Conservation (phyloP, 352 stramenopile genomes). For the Thalassiosira allenii region DNA sequence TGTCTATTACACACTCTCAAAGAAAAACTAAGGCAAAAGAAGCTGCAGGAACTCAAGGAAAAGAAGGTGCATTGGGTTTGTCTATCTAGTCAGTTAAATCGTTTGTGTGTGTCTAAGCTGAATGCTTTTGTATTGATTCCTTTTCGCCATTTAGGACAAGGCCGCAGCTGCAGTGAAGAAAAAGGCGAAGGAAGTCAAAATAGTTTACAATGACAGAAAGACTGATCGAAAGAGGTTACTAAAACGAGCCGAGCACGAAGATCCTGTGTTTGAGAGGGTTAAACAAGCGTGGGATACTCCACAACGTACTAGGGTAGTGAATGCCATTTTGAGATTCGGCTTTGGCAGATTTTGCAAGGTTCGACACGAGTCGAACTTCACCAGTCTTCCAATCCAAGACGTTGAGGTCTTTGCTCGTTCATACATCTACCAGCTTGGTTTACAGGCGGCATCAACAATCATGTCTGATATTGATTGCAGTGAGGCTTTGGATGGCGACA, state of each 20-base stretch:
- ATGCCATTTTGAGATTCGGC: slow-evolving; percentile 80
- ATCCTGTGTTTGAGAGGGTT: slow-evolving; percentile 80
- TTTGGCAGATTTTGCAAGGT: slow-evolving; percentile 86
- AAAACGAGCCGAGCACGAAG: slow-evolving; percentile 76
- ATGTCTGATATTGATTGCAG: slow-evolving; percentile 57
- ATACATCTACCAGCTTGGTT: slow-evolving; percentile 82
- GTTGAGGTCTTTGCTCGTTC: slow-evolving; percentile 81
- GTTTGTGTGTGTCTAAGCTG: no score
- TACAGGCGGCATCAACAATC: slow-evolving; percentile 75
- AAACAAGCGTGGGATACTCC: slow-evolving; percentile 85
- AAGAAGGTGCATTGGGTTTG: no score
- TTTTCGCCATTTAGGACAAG: no score
- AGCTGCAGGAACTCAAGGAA: slow-evolving; percentile 42
- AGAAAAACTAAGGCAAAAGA: slow-evolving; percentile 39
- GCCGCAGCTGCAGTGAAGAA: slow-evolving; percentile 51
- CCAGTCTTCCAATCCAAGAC: slow-evolving; percentile 82
- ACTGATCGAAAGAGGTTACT: slow-evolving; percentile 72
- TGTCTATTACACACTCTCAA: no score
- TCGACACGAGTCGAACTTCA: slow-evolving; percentile 81
- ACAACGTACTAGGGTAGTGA: slow-evolving; percentile 73
- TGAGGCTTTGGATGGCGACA: slow-evolving; percentile 36
- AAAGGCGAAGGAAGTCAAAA: slow-evolving; percentile 72
- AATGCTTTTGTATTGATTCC: no score
- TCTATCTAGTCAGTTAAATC: no score
- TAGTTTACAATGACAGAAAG: slow-evolving; percentile 73